These are phyloP conservation scores for Echites panduratus DNA, from an alignment of 257 asterid genomes.

Conservation along the genomic window DNA sequence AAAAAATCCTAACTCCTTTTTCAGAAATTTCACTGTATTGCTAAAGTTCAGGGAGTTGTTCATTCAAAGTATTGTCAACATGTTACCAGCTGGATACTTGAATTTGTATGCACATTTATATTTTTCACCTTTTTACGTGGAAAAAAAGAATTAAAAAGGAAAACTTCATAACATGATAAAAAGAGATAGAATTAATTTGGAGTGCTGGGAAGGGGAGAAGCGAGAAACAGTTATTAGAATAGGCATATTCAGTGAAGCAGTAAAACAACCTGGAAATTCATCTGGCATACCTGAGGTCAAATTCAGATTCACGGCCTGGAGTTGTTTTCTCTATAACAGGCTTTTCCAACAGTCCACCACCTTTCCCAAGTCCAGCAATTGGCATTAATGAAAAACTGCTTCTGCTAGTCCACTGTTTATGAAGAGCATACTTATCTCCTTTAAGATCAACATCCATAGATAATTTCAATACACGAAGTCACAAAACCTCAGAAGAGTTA, in stretches of 20 bases:
- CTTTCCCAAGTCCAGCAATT: conserved; percentile 57
- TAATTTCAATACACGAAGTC: conserved; percentile 10
- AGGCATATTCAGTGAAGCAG: not conserved
- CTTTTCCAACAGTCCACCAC: conserved; percentile 84
- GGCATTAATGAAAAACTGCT: conserved; percentile 45
- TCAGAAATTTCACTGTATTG: not conserved
- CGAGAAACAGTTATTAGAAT: not conserved
- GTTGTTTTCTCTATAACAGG: conserved; percentile 81
- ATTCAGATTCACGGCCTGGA: conserved; percentile 94
- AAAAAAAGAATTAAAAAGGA: not conserved
- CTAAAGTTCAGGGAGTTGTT: not conserved
- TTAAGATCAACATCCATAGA: conserved; percentile 24
- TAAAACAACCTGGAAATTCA: conserved; percentile 15
- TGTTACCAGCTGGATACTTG: not conserved
- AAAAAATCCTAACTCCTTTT: not conserved
- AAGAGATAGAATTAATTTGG: not conserved
- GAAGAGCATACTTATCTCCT: conserved; percentile 57
- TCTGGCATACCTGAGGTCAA: conserved; percentile 71
- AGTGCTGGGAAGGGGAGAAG: not conserved
- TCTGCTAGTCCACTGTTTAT: conserved; percentile 57
- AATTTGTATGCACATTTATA: not conserved
- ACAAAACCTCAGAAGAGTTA: conserved; percentile 4
- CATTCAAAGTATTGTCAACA: not conserved
- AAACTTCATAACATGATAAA: not conserved
- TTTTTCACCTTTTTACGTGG: not conserved